A percentile compares a stretch with the other conserved stretches of the same genome.
phyloP scores from a whole-genome alignment of 805 yeast genomes.

The Candida silvatica region DNA sequence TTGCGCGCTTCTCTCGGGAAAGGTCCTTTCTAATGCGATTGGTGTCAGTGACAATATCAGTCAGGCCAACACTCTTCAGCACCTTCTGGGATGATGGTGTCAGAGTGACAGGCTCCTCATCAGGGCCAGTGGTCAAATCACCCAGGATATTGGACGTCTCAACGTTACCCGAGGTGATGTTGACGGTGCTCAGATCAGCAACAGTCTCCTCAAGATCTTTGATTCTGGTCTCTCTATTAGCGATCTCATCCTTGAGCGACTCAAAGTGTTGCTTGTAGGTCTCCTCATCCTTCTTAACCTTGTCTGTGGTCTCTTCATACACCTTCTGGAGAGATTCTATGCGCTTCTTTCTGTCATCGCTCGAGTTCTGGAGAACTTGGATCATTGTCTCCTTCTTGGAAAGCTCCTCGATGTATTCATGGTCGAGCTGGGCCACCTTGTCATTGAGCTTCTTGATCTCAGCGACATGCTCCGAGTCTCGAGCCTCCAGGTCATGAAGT shows the following conservation, averaged over 20 bases:
- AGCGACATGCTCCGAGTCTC: slow-evolving; percentile 33
- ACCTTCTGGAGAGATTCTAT: slow-evolving; percentile 44
- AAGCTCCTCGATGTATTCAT: slow-evolving; percentile 48
- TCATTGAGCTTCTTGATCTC: slow-evolving; percentile 41
- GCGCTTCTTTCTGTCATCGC: slow-evolving; percentile 42
- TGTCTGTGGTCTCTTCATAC: slow-evolving; percentile 31
- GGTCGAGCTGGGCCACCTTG: slow-evolving; percentile 32
- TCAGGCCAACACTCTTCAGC: slow-evolving; percentile 39
- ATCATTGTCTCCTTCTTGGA: slow-evolving; percentile 52
- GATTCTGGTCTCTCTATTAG: slow-evolving; percentile 29
- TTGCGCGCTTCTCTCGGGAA: slow-evolving; percentile 61
- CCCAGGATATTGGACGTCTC: slow-evolving; percentile 15
- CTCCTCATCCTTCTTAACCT: slow-evolving; percentile 29
- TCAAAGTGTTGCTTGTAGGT: slow-evolving; percentile 29
- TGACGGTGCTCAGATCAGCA: slow-evolving; percentile 29
- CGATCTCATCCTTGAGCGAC: slow-evolving; percentile 26
- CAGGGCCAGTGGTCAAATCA: slow-evolving; percentile 7
- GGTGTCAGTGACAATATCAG: slow-evolving; percentile 58
- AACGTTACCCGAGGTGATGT: slow-evolving; percentile 2
- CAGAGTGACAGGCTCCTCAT: slow-evolving; percentile 18
- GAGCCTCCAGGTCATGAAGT: slow-evolving; percentile 27
- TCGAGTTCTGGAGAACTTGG: slow-evolving; percentile 45
- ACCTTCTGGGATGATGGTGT: slow-evolving; percentile 54
- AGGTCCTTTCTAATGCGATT: slow-evolving; percentile 57
- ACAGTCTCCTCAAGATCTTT: slow-evolving; percentile 35